Conservation (phyloP, 257 asterid species). For the Dorcoceras hygrometricum region DNA sequence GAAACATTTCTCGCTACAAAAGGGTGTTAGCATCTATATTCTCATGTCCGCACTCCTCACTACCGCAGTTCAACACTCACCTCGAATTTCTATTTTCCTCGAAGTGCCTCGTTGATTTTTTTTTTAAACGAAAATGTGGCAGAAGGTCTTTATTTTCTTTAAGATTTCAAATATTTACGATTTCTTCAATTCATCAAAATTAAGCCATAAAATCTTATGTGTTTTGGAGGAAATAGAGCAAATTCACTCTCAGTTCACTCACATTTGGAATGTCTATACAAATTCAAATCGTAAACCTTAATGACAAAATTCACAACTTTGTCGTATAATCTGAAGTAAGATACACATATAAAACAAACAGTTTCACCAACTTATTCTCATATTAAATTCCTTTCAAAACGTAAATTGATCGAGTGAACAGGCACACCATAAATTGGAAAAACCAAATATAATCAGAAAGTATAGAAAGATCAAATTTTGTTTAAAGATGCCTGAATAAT, state of each 20-base stretch:
- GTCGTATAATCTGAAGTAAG: background rate
- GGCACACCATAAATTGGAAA: background rate
- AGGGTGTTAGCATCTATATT: constrained; percentile 18
- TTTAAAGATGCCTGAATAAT: constrained; percentile 1
- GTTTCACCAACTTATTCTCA: constrained; percentile 13
- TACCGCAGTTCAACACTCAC: constrained; percentile 13
- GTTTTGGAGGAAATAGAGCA: background rate
- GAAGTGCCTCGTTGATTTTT: background rate
- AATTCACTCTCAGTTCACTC: constrained; percentile 11
- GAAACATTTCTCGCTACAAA: constrained; percentile 23
- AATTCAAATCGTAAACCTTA: constrained; percentile 15
- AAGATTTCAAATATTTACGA: constrained; percentile 3
- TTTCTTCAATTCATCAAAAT: background rate
- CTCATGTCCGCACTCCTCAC: background rate
- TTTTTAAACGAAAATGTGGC: background rate
- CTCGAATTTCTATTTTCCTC: constrained; percentile 14
- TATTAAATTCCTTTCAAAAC: constrained; percentile 7
- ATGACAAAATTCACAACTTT: constrained; percentile 2
- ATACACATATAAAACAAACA: constrained; percentile 4
- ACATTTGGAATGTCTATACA: background rate
- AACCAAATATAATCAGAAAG: constrained; percentile 10
- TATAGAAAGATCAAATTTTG: constrained; percentile 4
- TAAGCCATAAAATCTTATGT: background rate
- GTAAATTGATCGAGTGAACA: constrained; percentile 14
- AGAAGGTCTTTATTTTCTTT: background rate